Base-by-base conservation (phyloP, 441 rosid species). In the Flueggea neowawraea region DNA sequence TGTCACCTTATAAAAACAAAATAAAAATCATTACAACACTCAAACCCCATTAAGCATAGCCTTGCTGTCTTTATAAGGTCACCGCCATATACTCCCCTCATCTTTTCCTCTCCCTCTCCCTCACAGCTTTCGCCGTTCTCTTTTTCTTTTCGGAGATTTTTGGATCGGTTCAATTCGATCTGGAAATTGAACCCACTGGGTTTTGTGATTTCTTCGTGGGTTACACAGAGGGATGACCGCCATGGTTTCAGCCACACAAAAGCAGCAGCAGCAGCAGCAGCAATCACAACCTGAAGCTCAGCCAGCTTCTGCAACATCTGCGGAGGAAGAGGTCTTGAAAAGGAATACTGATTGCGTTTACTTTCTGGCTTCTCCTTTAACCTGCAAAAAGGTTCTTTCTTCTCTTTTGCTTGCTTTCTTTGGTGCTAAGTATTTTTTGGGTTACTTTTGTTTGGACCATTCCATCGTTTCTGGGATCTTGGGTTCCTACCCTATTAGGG, bases 291-390 rank as follows among this genome's bases (percentile, higher is more conserved):
- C 66, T n/a, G 80, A 71, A 47, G 60, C 69, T 63, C 15, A 51
- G 12, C 54, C 75, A 16, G 41, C 68, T 2, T 36, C 73, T 3
- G n/a, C 68, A n/a, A 49, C 84, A 8, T 71, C 95, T 22, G 80
- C 91, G 32, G 97, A 82, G 36, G 99, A 91, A 51, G 99, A 91
- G 62, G 91, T 89, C 45, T 71, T 84, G 78, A 94, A 94, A 76
- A 75, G 91, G 76, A 91, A 91, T 69, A 94, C 99, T 51, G 99
- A 94, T 81, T 94, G 99, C 69, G 97, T 94, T 70, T 94, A 94
- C 77, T 93, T 93, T 64, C 94, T 92, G 44, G 97, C 99, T 12
- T 91, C 97, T 61, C 99, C 99, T 78, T 75, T 87, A 69, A 91
- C 97, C 78, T 94, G 99, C 92, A 91, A 89, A 77, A 89, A 89